Evolutionary conservation across 2,329 filamentous ascomycete genomes (phyloP).

Genomic region (Neurospora crassa): DNA sequence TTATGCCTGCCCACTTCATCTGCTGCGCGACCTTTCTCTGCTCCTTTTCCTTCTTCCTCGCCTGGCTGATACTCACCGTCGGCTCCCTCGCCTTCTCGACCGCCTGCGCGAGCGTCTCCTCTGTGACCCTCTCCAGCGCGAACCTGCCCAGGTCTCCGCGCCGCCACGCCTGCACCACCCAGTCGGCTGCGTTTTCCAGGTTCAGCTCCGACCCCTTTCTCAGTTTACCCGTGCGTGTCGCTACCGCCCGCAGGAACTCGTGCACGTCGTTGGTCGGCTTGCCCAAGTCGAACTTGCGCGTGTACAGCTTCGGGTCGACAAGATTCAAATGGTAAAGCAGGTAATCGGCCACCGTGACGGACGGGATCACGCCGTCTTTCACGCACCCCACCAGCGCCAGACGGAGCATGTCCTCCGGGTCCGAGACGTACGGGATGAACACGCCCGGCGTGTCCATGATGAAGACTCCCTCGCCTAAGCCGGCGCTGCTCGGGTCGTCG

Average conservation of each 20-base stretch:
- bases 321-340: conserved; percentile 77
- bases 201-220: conserved; percentile 63
- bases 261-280: conserved; percentile 76
- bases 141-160: conserved; percentile 67
- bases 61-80: conserved; percentile 55
- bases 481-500: conserved; percentile 18
- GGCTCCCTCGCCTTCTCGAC: conserved; percentile 37
- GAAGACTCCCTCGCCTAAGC: conserved; percentile 57
- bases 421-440: conserved; percentile 82
- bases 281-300: conserved; percentile 34
- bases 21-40: conserved; percentile 28
- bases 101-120: conserved; percentile 43
- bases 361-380: conserved; percentile 75
- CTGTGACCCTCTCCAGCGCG: conserved; percentile 65
- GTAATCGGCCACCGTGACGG: conserved; percentile 78
- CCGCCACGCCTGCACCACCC: conserved; percentile 76
- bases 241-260: conserved; percentile 61
- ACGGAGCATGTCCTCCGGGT: conserved; percentile 86
- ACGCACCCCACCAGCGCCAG: conserved; percentile 86
- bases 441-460: conserved; percentile 89
- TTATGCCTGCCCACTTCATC: neutral
- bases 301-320: conserved; percentile 52
- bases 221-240: conserved; percentile 65
- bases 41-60: conserved; percentile 56
- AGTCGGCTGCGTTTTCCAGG: conserved; percentile 63